Conservation (phyloP, 1,139 yeast species). For the Blastobotrys indianensis region DNA sequence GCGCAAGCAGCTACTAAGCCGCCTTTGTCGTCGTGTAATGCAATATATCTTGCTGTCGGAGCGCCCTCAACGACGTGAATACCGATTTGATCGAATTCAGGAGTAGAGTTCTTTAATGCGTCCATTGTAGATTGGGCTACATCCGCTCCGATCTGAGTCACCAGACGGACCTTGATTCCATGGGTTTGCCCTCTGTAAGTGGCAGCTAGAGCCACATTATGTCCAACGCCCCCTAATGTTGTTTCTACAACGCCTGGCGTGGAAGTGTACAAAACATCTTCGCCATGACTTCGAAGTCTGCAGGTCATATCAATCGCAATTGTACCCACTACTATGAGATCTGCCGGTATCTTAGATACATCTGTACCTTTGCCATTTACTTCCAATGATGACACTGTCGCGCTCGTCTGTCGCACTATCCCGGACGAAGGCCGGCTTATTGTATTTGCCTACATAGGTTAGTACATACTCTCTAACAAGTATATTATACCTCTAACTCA, state of each 20-base stretch:
- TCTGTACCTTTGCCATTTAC: not conserved
- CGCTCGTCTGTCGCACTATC: not conserved
- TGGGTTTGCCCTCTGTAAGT: slow-evolving; percentile 23
- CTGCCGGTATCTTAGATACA: not conserved
- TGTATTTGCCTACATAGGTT: not conserved
- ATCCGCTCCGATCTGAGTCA: slow-evolving; percentile 60
- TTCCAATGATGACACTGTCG: not conserved
- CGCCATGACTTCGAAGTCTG: slow-evolving; percentile 23
- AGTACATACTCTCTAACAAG: not conserved
- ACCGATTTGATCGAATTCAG: slow-evolving; percentile 40
- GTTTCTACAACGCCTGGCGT: slow-evolving; percentile 59
- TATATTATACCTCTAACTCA: slow-evolving; percentile 33
- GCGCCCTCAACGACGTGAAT: slow-evolving; percentile 31
- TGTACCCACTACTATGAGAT: slow-evolving; percentile 57
- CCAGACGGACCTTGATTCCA: slow-evolving; percentile 39
- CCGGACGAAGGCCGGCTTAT: too few relatives aligned
- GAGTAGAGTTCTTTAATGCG: not conserved
- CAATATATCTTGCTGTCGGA: slow-evolving; percentile 64
- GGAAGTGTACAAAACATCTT: slow-evolving; percentile 50
- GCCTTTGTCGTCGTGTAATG: slow-evolving; percentile 60
- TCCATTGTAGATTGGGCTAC: slow-evolving; percentile 29
- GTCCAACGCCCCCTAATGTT: slow-evolving; percentile 80
- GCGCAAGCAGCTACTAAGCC: slow-evolving; percentile 72
- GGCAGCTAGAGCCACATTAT: slow-evolving; percentile 61
- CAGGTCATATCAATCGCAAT: slow-evolving; percentile 69